Evolutionary conservation across 2,329 filamentous ascomycete genomes (phyloP), one percentile per base, ranked within the genome.

Genomic region (Aspergillus sp.): DNA sequence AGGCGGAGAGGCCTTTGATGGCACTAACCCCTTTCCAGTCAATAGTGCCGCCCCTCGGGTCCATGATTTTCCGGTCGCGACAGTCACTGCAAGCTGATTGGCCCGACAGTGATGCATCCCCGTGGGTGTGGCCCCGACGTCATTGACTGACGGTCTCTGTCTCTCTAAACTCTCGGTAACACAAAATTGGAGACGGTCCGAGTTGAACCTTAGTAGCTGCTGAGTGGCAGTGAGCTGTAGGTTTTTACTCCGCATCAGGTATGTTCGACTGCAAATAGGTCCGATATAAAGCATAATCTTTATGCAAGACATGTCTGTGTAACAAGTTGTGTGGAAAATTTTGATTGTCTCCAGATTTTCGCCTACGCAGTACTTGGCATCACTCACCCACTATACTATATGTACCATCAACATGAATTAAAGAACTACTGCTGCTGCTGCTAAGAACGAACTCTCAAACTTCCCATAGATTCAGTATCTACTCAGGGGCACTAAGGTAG

Each of bases 1-100:
- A 68, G 68, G 68, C 68, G 68, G 68, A 69, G 65, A 67, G 71
- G 70, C 63, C 66, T 73, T 72, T 73, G 65, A 64, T 61, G 58
- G 61, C 66, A 60, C 72, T 74, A 74, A 63, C 38, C 68, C 64
- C 47, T 50, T 60, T 69, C 25, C 15, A 52, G 65, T 25, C 32
- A 36, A 59, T 70, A 65, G 62, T 19, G n/a, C n/a, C 49, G 47
- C 53, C 25, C 13, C n/a, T 52, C 71, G 70, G 73, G 30, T n/a
- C 25, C 36, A 63, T 44, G 21, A 65, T 74, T 62, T 55, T 74
- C 72, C 73, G 71, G 38, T 8, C 21, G 30, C n/a, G 47, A 48
- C 42, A 17, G 55, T 54, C 48, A 42, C 44, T 13, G n/a, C 27
- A 27, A 42, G 36, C 44, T 63, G 53, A 61, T 59, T 52, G 58